Percentiles rank a stretch among this genome's conserved stretches.
Conservation (phyloP, 2,329 filamentous ascomycete species). For the Botrytis pseudocinerea region DNA sequence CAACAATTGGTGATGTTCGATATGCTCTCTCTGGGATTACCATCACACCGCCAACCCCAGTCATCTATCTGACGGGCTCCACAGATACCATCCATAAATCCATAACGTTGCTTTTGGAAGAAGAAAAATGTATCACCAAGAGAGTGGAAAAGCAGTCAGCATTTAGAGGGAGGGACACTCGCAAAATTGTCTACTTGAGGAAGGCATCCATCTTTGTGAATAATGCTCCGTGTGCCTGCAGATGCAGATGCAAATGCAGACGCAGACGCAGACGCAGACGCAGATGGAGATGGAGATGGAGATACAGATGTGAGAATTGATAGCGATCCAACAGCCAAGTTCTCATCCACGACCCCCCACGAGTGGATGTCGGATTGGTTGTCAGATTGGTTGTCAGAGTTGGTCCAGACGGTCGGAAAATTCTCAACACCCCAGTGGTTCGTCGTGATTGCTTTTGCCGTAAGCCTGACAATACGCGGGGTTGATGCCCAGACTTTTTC, state of each 20-base stretch:
- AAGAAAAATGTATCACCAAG: not conserved
- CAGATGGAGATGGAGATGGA: not conserved
- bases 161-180: not conserved
- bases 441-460: not conserved
- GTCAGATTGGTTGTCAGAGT: not conserved
- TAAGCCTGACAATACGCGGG: not conserved
- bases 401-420: not conserved
- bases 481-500: not conserved
- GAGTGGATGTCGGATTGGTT: not conserved
- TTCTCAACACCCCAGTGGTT: not conserved
- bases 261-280: not conserved
- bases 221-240: not conserved
- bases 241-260: not conserved
- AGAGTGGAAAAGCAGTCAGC: not conserved
- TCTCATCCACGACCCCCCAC: not conserved
- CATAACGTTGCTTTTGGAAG: not conserved
- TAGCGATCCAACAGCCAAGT: not conserved
- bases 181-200: not conserved
- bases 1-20: not conserved
- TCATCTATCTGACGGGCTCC: not conserved
- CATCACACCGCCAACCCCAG: not conserved
- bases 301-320: not conserved
- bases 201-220: not conserved
- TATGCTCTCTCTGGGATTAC: not conserved
- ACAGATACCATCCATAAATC: not conserved